These are phyloP conservation scores for Penicillium maclennaniae DNA, from an alignment of 495 filamentous ascomycete species.

Conservation along the genomic window DNA sequence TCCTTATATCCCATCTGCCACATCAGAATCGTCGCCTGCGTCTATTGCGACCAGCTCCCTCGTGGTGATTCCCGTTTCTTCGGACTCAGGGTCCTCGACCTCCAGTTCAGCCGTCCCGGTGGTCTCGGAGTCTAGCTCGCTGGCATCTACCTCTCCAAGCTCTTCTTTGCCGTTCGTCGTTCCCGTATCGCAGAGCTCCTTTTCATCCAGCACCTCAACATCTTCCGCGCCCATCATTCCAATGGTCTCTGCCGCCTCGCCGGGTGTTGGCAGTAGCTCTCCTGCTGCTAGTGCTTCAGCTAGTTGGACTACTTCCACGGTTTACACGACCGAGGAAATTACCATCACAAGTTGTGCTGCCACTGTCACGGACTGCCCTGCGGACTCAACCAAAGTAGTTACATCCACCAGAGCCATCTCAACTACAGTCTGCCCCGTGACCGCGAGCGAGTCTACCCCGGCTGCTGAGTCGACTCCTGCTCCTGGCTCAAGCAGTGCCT, in stretches of 20 bases:
- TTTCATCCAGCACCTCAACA: not conserved
- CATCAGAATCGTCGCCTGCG: not conserved
- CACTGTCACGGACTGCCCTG: slow-evolving; percentile 56
- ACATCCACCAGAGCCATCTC: slow-evolving; percentile 53
- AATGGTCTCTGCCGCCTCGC: not conserved
- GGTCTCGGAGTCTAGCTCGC: not conserved
- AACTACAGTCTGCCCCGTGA: slow-evolving; percentile 39
- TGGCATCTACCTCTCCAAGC: not conserved
- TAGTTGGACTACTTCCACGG: slow-evolving; percentile 52
- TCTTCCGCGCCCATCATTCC: slow-evolving; percentile 1
- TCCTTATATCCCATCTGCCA: not conserved
- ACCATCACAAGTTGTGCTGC: slow-evolving; percentile 57
- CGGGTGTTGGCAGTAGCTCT: not conserved
- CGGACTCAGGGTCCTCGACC: not conserved
- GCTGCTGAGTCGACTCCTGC: slow-evolving; percentile 34
- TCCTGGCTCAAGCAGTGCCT: not conserved
- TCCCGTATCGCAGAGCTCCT: not conserved
- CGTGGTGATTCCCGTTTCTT: not conserved
- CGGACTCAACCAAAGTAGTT: slow-evolving; percentile 44
- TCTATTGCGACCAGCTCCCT: too few species aligned
- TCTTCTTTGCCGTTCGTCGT: not conserved
- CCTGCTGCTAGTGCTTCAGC: slow-evolving; percentile 12
- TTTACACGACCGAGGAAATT: slow-evolving; percentile 55
- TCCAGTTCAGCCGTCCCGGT: not conserved
- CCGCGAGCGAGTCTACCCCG: slow-evolving; percentile 9